These are phyloP conservation scores for Globisporangium paroecandrum DNA, from an alignment of 352 stramenopile species.

Conservation along the genomic window DNA sequence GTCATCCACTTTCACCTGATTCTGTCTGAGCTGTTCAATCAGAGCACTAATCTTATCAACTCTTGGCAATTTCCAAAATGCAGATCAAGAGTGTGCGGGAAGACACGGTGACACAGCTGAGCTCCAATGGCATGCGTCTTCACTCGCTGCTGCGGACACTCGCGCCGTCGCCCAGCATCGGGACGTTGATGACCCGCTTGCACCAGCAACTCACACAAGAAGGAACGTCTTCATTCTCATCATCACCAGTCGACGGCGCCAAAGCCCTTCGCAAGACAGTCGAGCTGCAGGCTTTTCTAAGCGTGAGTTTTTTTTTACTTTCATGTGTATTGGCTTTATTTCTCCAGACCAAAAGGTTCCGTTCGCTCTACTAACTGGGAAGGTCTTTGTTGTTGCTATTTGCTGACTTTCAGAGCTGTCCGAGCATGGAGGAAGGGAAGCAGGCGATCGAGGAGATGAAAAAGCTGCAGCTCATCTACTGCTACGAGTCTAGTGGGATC, in stretches of 20 bases:
- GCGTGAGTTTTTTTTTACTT: constrained; percentile 29
- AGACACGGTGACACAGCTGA: constrained; percentile 53
- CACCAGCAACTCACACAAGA: constrained; percentile 65
- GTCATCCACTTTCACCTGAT: not conserved
- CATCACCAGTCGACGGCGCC: constrained; percentile 7
- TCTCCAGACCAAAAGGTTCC: constrained; percentile 4
- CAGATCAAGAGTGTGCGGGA: constrained; percentile 49
- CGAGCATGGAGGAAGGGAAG: constrained; percentile 67
- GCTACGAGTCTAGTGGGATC: constrained; percentile 76
- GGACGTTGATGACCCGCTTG: constrained; percentile 70
- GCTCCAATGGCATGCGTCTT: constrained; percentile 46
- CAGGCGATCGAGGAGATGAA: constrained; percentile 71
- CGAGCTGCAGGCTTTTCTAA: constrained; percentile 60
- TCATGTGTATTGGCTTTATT: constrained; percentile 3
- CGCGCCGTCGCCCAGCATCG: constrained; percentile 49
- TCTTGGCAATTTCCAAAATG: not conserved
- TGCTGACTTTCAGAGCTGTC: constrained; percentile 51
- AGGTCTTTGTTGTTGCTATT: constrained; percentile 10
- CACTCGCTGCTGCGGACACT: constrained; percentile 67
- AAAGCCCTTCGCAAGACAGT: constrained; percentile 53
- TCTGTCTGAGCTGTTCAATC: not conserved
- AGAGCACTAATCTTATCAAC: not conserved
- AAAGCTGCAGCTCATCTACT: constrained; percentile 79
- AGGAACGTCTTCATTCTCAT: constrained; percentile 13
- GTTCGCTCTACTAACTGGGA: constrained; percentile 23